Conservation (phyloP, 495 filamentous ascomycete genomes). For the Hyaloscypha hepaticicola region DNA sequence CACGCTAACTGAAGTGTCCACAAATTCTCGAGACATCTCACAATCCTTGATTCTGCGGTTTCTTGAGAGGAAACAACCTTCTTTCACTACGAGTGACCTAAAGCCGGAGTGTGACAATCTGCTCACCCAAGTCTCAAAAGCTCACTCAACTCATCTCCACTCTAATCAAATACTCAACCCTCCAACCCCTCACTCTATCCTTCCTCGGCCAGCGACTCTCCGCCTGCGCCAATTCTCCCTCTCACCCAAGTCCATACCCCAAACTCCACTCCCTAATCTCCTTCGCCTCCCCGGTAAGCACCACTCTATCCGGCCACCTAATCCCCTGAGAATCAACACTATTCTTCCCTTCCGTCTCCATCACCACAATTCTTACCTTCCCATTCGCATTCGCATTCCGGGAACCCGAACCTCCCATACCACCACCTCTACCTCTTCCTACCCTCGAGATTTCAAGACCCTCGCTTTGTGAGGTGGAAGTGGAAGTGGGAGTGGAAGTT, state of each 20-base stretch:
- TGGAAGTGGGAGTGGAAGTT: not conserved
- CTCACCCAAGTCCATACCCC: not conserved
- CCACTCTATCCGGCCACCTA: conserved; percentile 15
- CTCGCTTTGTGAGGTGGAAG: not conserved
- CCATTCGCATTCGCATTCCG: not conserved
- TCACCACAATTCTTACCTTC: not conserved
- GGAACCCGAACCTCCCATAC: not conserved
- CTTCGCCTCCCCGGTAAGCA: conserved; percentile 10
- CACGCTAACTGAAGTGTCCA: too few relatives aligned
- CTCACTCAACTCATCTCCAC: too few relatives aligned
- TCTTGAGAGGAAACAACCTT: too few relatives aligned
- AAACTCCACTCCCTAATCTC: conserved; percentile 13
- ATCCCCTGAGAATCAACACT: not conserved
- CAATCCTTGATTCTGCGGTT: too few relatives aligned
- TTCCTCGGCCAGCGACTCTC: too few relatives aligned
- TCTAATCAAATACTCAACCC: too few relatives aligned
- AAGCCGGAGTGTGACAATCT: too few relatives aligned
- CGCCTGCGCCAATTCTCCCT: too few relatives aligned
- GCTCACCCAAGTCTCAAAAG: too few relatives aligned
- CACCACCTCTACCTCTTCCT: not conserved
- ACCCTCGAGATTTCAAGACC: not conserved
- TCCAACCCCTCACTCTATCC: too few relatives aligned
- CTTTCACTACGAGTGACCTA: too few relatives aligned
- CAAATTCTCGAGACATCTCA: too few relatives aligned
- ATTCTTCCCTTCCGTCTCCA: not conserved